These are phyloP conservation scores for Coccomyxa sp. DNA, from an alignment of 139 green algal species.

Conservation along the genomic window DNA sequence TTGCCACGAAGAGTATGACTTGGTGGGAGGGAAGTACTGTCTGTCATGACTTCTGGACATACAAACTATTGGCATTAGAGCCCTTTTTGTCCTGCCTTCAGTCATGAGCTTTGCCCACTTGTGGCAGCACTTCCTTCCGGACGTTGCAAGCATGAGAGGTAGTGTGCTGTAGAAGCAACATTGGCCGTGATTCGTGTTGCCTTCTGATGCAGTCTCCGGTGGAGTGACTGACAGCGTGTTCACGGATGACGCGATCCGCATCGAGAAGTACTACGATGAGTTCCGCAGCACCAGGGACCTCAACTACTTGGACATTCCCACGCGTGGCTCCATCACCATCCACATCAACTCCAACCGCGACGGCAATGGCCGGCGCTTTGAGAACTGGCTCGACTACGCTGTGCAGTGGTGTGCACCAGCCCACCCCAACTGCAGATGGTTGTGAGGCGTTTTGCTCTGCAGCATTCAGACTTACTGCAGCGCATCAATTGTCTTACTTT, in stretches of 20 bases:
- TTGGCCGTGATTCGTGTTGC: no score
- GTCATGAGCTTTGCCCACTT: no score
- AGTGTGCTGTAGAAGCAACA: no score
- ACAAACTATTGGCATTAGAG: no score
- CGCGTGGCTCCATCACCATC: slow-evolving; percentile 57
- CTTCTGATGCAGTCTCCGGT: not conserved
- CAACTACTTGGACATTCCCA: slow-evolving; percentile 30
- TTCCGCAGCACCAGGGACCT: slow-evolving; percentile 12
- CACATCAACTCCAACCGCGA: slow-evolving; percentile 82
- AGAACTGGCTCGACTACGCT: slow-evolving; percentile 77
- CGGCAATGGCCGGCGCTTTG: slow-evolving; percentile 24
- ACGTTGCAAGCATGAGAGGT: no score
- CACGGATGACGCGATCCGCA: slow-evolving; percentile 75
- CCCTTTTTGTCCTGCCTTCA: no score
- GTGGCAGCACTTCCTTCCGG: no score
- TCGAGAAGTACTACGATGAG: slow-evolving; percentile 60
- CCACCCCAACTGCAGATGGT: not conserved
- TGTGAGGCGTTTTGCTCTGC: not conserved
- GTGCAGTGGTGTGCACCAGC: slow-evolving; percentile 53
- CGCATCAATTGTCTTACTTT: no score
- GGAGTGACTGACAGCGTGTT: slow-evolving; percentile 29
- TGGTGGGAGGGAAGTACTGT: no score
- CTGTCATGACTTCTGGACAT: no score
- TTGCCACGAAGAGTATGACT: no score
- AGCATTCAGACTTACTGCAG: no score